phyloP scores from a whole-genome alignment of 345 rosid genomes.

The Litchi chinensis region DNA sequence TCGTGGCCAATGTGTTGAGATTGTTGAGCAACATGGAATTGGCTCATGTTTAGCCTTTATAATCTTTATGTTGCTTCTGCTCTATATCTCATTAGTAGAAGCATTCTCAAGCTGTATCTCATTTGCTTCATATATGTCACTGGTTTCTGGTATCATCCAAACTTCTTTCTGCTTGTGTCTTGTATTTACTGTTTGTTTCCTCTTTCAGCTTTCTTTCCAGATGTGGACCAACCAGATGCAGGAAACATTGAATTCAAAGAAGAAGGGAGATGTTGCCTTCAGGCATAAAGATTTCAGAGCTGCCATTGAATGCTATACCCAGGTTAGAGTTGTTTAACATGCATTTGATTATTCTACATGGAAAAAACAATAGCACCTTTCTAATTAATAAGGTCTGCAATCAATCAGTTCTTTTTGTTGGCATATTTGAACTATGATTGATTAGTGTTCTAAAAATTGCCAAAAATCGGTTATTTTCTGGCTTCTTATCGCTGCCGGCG shows the following conservation, averaged over 20 bases:
- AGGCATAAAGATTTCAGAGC: slow-evolving; percentile 66
- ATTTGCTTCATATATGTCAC: slow-evolving; percentile 14
- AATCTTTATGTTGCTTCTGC: neutral
- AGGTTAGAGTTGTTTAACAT: slow-evolving; percentile 44
- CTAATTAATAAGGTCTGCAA: neutral
- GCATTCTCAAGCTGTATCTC: neutral
- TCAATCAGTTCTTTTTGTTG: neutral
- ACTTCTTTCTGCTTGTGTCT: neutral
- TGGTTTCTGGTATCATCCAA: slow-evolving; percentile 6
- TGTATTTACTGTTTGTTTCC: slow-evolving; percentile 16
- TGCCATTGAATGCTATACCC: slow-evolving; percentile 65
- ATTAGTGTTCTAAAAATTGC: too few relatives aligned
- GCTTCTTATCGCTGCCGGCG: too few relatives aligned
- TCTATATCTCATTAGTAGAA: neutral
- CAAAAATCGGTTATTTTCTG: too few relatives aligned
- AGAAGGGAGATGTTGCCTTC: slow-evolving; percentile 80
- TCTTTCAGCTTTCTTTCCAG: slow-evolving; percentile 76
- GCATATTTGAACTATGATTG: neutral
- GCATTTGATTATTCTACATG: neutral
- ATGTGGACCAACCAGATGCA: slow-evolving; percentile 90
- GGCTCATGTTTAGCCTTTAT: neutral
- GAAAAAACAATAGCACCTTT: neutral
- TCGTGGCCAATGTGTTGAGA: neutral
- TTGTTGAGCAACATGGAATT: neutral
- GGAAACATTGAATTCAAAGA: slow-evolving; percentile 79